Conservation (phyloP, 148 eudicot species). For the Limonium bicolor region DNA sequence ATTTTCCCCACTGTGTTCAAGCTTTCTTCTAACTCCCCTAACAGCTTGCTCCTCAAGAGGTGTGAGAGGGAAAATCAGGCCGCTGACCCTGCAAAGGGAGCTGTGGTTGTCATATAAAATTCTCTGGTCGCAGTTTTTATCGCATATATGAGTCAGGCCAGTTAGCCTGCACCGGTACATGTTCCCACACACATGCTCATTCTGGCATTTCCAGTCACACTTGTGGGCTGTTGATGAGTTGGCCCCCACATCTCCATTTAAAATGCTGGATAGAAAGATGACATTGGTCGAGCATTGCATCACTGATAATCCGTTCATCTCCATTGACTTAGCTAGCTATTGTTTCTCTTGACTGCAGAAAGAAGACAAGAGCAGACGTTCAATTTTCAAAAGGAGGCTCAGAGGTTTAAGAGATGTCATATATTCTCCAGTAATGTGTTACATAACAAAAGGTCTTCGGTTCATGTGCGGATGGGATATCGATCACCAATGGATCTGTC, state of each 20-base stretch:
- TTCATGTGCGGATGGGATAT: no score
- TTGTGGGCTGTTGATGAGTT: slow-evolving; percentile 76
- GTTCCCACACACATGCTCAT: slow-evolving; percentile 79
- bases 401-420: background rate
- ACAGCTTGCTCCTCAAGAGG: slow-evolving; percentile 76
- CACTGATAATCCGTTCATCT: slow-evolving; percentile 8
- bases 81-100: slow-evolving; percentile 92
- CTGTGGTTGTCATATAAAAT: slow-evolving; percentile 75
- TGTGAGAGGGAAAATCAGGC: slow-evolving; percentile 70
- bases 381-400: background rate
- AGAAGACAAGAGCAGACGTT: background rate
- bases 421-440: no score
- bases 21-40: slow-evolving; percentile 83
- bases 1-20: slow-evolving; percentile 39
- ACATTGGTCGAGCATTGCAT: slow-evolving; percentile 68
- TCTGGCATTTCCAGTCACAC: slow-evolving; percentile 90
- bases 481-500: no score
- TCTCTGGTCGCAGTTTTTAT: slow-evolving; percentile 79
- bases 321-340: slow-evolving; percentile 4
- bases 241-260: slow-evolving; percentile 76
- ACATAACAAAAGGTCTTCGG: no score
- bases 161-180: slow-evolving; percentile 87
- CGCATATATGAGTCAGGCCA: slow-evolving; percentile 88
- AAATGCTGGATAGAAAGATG: slow-evolving; percentile 68
- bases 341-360: slow-evolving; percentile 5